Evolutionary conservation across 2,329 filamentous ascomycete species (phyloP), one percentile per base, ranked within the genome.

Genomic region (Aspergillus fischeri): DNA sequence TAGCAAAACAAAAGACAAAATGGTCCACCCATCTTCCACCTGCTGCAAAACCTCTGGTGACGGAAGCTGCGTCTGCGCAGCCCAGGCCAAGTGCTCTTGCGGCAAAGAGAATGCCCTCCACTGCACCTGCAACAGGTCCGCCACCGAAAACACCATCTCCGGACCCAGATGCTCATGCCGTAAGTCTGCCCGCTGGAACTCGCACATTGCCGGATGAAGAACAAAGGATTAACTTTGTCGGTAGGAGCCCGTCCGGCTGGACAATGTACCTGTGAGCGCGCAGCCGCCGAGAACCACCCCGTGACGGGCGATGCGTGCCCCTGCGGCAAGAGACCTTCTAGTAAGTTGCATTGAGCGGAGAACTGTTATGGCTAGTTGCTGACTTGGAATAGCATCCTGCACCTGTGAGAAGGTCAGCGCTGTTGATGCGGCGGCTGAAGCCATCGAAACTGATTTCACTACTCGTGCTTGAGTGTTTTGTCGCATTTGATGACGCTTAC

Each of bases 21-120:
- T 78, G 76, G 71, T 78, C 56, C 71, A 80, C 65, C 81, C 81
- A 55, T 67, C 69, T 54, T 68, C 69, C 4, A 82, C 80, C 66
- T 87, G 84, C 82, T 87, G 84, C 75, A 81, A 81, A 73, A 81
- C 81, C 65, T 78, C 81, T 66, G 77, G 65, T 24, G 68, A 78
- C 62, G 78, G 77, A 66, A 74, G 78, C 67, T 87, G 84, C 67
- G 80, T 81, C 64, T 85, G 82, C 66, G 81, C 82, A 42, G 75
- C 79, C 54, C 81, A 85, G 66, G 83, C 84, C 60, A 85, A 76
- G 60, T 96, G 92, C 85, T 95, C 91, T 17, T 97, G 93, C 74
- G 93, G 93, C 71, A 86, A 96, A 80, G 84, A 94, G 73, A 85
- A 86, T 3, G 93, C 93, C 51, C 85, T 96, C 51, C 82, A 92